Conservation (phyloP, 2,329 filamentous ascomycete species). For the Fonsecaea pugnacius region DNA sequence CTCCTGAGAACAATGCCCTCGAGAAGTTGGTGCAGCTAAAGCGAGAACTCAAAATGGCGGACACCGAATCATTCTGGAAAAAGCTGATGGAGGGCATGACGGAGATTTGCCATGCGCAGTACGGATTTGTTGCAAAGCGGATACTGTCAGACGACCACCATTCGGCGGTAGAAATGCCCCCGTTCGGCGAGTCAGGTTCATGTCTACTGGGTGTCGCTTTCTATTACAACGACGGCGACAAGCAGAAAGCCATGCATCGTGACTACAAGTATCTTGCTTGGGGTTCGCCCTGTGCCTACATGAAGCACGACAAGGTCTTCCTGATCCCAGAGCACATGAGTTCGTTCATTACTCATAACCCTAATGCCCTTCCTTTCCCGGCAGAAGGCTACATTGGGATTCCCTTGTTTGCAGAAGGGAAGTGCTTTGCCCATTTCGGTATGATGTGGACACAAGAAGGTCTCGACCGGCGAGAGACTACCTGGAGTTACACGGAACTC, state of each 20-base stretch:
- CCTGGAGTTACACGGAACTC: slow-evolving; percentile 71
- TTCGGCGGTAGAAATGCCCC: slow-evolving; percentile 63
- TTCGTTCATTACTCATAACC: slow-evolving; percentile 64
- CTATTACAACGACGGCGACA: slow-evolving; percentile 66
- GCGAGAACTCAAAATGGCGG: slow-evolving; percentile 55
- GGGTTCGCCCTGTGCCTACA: slow-evolving; percentile 68
- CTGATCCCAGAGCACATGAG: slow-evolving; percentile 66
- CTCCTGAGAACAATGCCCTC: slow-evolving; percentile 63
- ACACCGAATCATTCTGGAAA: slow-evolving; percentile 66
- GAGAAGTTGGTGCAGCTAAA: slow-evolving; percentile 67
- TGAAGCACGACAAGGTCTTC: slow-evolving; percentile 74
- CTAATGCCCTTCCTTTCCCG: slow-evolving; percentile 63
- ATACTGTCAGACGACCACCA: slow-evolving; percentile 64
- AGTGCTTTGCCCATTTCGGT: slow-evolving; percentile 72
- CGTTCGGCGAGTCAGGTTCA: slow-evolving; percentile 63
- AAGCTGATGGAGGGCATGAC: slow-evolving; percentile 67
- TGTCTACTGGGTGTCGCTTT: slow-evolving; percentile 69
- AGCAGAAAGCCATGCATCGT: slow-evolving; percentile 58
- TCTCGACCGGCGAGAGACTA: slow-evolving; percentile 58
- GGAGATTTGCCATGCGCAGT: slow-evolving; percentile 66
- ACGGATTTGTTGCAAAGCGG: slow-evolving; percentile 69
- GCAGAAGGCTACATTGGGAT: slow-evolving; percentile 70
- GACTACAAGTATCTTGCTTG: slow-evolving; percentile 69
- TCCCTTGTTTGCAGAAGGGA: slow-evolving; percentile 67
- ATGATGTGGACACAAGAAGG: slow-evolving; percentile 71